Base-by-base conservation (phyloP, 352 stramenopile genomes). In the Pythium phragmiticola region DNA sequence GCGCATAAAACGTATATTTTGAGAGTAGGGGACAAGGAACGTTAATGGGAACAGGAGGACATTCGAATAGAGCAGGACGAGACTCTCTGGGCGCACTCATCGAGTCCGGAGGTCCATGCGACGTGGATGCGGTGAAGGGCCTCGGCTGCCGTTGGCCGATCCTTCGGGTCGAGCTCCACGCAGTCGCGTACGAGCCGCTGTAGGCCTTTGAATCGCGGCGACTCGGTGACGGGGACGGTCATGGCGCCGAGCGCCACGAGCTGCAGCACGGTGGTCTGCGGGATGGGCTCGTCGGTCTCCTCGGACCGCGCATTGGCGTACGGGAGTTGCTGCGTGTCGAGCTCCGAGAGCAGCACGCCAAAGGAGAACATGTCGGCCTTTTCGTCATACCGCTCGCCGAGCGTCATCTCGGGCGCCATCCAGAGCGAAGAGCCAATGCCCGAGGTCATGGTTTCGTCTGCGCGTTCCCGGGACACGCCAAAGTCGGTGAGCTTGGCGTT, bases 401-500 rank as follows among this genome's bases (percentile, higher is more conserved):
- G 55, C 62, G 82, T 73, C 23, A 83, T 75, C 48, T 72, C 60
- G 2, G 66, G 66, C 3, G 66, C 66, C 66, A 72, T 68, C 66
- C 66, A 72, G 23, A 65, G 56, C 23, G 26, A 56, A 0, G 66
- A 60, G 12, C 66, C 66, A 3, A 72, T 33, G 36, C 60, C 66
- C 16, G 66, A 47, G 8, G 66, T 72, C 60, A 72, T 69, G 26
- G 67, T 74, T 13, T 55, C 12, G 23, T 66, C 63, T 11, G n/a
- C 14, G 6, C 52, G 55, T n/a, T 66, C 56, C 4, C 67, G 48
- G 3, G 67, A 74, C 12, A 80, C 69, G n/a, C 77, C 77, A 69
- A 83, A 84, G 42, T 82, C 73, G n/a, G 67, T 80, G 33, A 87
- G 53, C 56, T 89, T 89, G 17, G 77, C 75, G 56, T 80, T 69